Conservation (phyloP, 1,284 basidiomycete species). For the Grifola frondosa region DNA sequence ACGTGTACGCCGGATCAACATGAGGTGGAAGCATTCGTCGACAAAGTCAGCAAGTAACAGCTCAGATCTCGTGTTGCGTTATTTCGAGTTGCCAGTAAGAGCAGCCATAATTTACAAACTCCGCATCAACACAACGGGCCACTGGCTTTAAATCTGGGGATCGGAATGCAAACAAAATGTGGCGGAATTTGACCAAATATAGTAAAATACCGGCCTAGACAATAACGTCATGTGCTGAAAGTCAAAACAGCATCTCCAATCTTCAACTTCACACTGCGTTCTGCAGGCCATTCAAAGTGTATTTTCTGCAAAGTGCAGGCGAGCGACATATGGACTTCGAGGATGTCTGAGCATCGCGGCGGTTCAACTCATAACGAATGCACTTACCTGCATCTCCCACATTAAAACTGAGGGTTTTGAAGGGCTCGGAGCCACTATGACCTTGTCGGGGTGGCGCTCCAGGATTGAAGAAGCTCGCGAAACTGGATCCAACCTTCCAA, state of each 20-base stretch:
- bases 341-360: neutral
- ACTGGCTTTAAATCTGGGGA: too few relatives aligned
- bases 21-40: too few relatives aligned
- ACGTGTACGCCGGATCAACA: too few relatives aligned
- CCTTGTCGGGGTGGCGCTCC: constrained; percentile 92
- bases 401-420: constrained; percentile 80
- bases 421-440: constrained; percentile 76
- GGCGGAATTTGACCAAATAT: too few relatives aligned
- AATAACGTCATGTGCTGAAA: constrained; percentile 80
- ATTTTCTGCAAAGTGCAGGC: constrained; percentile 74
- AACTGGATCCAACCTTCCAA: constrained; percentile 88
- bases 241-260: constrained; percentile 81
- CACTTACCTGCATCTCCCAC: constrained; percentile 60
- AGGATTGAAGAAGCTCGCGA: constrained; percentile 87
- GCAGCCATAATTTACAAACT: too few relatives aligned
- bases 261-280: constrained; percentile 77
- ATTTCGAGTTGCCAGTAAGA: too few relatives aligned
- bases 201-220: too few relatives aligned
- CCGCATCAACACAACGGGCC: too few relatives aligned
- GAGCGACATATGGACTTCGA: constrained; percentile 64
- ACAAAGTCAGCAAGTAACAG: too few relatives aligned
- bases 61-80: too few relatives aligned
- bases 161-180: too few relatives aligned
- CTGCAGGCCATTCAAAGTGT: constrained; percentile 79
- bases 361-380: neutral